These are phyloP conservation scores for Penicillium cosmopolitanum DNA, from an alignment of 495 filamentous ascomycete genomes.

Conservation along the genomic window DNA sequence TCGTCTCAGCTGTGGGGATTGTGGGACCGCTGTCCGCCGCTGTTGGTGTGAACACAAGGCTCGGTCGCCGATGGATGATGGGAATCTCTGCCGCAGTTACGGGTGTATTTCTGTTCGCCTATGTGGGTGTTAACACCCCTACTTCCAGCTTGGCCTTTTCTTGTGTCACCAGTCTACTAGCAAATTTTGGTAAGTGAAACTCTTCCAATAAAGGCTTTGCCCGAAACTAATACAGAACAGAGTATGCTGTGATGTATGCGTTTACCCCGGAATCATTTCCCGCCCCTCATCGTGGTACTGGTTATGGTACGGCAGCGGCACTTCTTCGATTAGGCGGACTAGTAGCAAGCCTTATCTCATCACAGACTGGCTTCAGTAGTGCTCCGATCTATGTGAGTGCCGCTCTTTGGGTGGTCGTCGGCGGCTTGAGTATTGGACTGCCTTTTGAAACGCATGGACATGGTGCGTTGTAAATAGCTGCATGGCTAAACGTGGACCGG, in stretches of 20 bases:
- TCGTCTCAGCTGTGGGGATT: constrained; percentile 35
- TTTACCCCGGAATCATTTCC: constrained; percentile 62
- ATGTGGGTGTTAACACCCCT: constrained; percentile 30
- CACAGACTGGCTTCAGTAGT: constrained; percentile 35
- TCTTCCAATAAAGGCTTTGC: background rate
- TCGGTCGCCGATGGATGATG: constrained; percentile 42
- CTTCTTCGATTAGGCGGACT: constrained; percentile 35
- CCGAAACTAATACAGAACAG: constrained; percentile 16
- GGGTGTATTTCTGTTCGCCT: constrained; percentile 39
- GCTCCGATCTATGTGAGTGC: constrained; percentile 42
- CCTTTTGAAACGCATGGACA: constrained; percentile 43
- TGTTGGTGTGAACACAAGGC: constrained; percentile 29
- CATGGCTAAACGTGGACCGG: background rate
- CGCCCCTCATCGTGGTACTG: constrained; percentile 56
- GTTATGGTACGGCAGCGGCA: constrained; percentile 48
- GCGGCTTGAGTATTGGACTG: constrained; percentile 31
- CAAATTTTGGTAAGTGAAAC: constrained; percentile 33
- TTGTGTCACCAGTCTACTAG: constrained; percentile 33
- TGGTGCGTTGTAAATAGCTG: constrained; percentile 23
- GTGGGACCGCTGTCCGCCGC: constrained; percentile 35
- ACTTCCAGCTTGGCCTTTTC: constrained; percentile 33
- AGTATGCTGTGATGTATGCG: constrained; percentile 58
- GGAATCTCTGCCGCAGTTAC: constrained; percentile 35
- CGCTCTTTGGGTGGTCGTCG: constrained; percentile 35
- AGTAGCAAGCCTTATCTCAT: constrained; percentile 35